Evolutionary conservation across 306 rosid genomes (phyloP), one percentile per base, ranked within the genome.

Genomic region (Sophora flavescens): DNA sequence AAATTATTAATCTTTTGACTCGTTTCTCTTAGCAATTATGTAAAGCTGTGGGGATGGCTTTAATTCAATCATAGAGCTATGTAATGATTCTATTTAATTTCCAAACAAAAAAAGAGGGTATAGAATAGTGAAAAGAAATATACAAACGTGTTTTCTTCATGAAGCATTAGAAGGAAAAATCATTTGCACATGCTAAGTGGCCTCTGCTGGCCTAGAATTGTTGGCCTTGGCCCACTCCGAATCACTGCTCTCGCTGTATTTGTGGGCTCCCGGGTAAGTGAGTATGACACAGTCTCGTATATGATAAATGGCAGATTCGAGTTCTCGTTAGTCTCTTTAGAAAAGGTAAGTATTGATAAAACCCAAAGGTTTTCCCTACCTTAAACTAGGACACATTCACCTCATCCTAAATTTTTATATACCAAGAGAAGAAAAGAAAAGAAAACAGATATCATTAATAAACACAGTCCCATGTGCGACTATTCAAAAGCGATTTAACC

Each of bases 11-110:
- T 22, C 71, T 74, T 83, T 70, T 80, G 77, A 70, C 82, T 75
- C 56, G 45, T 50, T 35, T 84, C 63, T 59, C 80, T 66, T 13
- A 78, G 80, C 68, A 71, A 63, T 76, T 44, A 72, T 30, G 53
- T 22, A 63, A 56, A 52, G 63, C 2, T 32, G 67, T 22, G 53
- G 8, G 35, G 28, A 35, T 69, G 72, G 67, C 81, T 41, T 77
- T 45, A 44, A 22, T 78, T 86, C 87, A 89, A 89, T 85, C 68
- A 84, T 84, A 42, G 82, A 87, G 81, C 35, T 38, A 9, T 48
- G 81, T 59, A 59, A 77, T 79, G 75, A 82, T 75, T 41, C 45
- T 67, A 81, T 51, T 58, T 60, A 82, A 45, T 75, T 61, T 51
- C 1, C 5, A 52, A 22, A 15, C 17, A 65, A 17, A 53, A 30